A percentile compares a stretch with the other conserved stretches of the same genome.
phyloP scores from a whole-genome alignment of 1,284 basidiomycete genomes.

The Trametes versicolor region DNA sequence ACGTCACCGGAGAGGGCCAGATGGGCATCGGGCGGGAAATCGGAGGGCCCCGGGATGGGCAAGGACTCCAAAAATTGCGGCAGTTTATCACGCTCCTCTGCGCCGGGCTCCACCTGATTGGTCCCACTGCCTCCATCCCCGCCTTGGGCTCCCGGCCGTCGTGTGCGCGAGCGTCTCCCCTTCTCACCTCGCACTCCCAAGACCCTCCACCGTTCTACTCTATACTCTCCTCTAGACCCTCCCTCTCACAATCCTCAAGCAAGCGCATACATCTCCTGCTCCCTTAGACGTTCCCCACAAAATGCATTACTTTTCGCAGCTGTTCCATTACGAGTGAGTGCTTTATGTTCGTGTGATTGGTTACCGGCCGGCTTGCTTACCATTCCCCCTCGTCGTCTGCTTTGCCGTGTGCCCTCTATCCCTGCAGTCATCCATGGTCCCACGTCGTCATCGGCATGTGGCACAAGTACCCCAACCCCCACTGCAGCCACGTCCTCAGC shows the following conservation, averaged over 20 bases:
- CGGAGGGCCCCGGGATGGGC: slow-evolving; percentile 22
- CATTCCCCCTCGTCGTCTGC: slow-evolving; percentile 10
- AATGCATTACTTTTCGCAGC: slow-evolving; percentile 83
- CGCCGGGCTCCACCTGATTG: slow-evolving; percentile 29
- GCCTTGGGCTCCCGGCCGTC: slow-evolving; percentile 25
- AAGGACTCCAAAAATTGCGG: slow-evolving; percentile 19
- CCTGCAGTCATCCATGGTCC: slow-evolving; percentile 81
- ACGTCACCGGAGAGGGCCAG: slow-evolving; percentile 17
- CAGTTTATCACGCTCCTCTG: slow-evolving; percentile 34
- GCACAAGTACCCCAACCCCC: slow-evolving; percentile 96
- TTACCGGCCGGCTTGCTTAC: slow-evolving; percentile 34
- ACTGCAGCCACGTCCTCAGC: slow-evolving; percentile 91
- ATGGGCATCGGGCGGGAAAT: slow-evolving; percentile 21
- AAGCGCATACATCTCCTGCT: not conserved
- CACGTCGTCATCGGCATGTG: slow-evolving; percentile 91
- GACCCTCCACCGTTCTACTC: slow-evolving; percentile 24
- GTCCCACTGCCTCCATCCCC: slow-evolving; percentile 23
- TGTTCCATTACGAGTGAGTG: slow-evolving; percentile 77
- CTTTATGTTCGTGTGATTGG: slow-evolving; percentile 18
- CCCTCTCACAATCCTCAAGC: slow-evolving; percentile 7
- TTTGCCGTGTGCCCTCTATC: not conserved
- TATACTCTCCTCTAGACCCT: slow-evolving; percentile 27
- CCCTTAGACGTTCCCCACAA: slow-evolving; percentile 12
- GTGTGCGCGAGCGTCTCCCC: slow-evolving; percentile 27
- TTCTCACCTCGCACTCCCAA: slow-evolving; percentile 21